A percentile compares a stretch with the other conserved stretches of the same genome.
Evolutionary conservation across 345 rosid genomes (phyloP).

Genomic region (Acer yangbiense): DNA sequence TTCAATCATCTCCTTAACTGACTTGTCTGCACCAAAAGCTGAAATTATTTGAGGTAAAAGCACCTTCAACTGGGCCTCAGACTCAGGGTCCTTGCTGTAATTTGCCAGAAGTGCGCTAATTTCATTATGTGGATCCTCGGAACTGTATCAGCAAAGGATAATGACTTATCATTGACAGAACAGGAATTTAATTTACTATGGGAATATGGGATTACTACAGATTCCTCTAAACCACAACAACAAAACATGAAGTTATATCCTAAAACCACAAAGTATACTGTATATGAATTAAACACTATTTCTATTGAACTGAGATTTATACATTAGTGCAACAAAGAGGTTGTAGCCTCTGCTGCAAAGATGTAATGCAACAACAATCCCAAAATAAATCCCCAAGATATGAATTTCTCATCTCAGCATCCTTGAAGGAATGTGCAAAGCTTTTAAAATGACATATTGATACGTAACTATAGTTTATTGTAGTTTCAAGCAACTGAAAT

Average conservation of each 20-base stretch:
- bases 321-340: neutral
- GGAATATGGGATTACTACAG: neutral
- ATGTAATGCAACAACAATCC: conserved; percentile 3
- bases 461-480: conserved; percentile 10
- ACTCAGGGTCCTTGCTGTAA: conserved; percentile 56
- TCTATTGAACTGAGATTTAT: neutral
- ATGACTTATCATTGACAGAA: neutral
- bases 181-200: neutral
- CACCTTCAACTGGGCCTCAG: conserved; percentile 59
- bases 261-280: neutral
- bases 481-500: neutral
- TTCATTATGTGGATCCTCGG: conserved; percentile 67
- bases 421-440: neutral
- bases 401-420: conserved; percentile 7
- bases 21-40: conserved; percentile 58
- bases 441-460: neutral
- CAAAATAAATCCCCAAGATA: neutral
- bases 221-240: neutral
- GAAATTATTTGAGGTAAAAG: conserved; percentile 74
- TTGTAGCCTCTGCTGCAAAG: conserved; percentile 1
- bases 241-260: conserved; percentile 1
- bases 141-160: conserved; percentile 43
- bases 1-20: conserved; percentile 65
- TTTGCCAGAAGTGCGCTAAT: conserved; percentile 54
- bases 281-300: conserved; percentile 5